These are phyloP conservation scores for Lentinula raphanica DNA, from an alignment of 768 basidiomycete genomes.

Conservation along the genomic window DNA sequence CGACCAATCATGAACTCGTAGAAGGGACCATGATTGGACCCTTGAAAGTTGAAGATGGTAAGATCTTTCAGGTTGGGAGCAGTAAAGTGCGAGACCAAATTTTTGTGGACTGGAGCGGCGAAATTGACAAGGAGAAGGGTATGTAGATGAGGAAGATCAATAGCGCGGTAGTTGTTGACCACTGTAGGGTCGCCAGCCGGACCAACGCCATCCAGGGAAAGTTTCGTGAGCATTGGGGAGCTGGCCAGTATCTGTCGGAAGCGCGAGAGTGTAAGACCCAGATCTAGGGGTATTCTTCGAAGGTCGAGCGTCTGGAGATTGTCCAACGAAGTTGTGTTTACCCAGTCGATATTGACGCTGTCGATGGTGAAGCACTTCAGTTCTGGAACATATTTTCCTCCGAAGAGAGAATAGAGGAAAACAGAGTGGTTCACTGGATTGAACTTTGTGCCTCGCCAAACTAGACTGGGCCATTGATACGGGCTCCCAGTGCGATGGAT, in stretches of 20 bases:
- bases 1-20: constrained; percentile 38
- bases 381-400: constrained; percentile 39
- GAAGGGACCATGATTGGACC: no score
- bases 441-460: constrained; percentile 21
- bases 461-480: constrained; percentile 38
- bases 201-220: no score
- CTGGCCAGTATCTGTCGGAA: constrained; percentile 49
- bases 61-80: no score
- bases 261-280: constrained; percentile 40
- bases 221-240: constrained; percentile 46
- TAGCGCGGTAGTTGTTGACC: no score
- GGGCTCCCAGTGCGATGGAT: constrained; percentile 52
- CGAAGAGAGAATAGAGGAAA: constrained; percentile 45
- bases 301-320: constrained; percentile 65
- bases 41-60: no score
- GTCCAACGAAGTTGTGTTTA: constrained; percentile 31
- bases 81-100: constrained; percentile 41
- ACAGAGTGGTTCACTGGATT: no score
- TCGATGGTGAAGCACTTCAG: constrained; percentile 50
- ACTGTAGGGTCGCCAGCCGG: no score
- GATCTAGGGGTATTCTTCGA: constrained; percentile 52
- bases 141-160: no score
- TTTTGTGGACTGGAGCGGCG: constrained; percentile 40
- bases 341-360: constrained; percentile 61
- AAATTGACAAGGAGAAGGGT: constrained; percentile 56